Base-by-base conservation (phyloP, 768 basidiomycete genomes). In the Coprinopsis sp. region DNA sequence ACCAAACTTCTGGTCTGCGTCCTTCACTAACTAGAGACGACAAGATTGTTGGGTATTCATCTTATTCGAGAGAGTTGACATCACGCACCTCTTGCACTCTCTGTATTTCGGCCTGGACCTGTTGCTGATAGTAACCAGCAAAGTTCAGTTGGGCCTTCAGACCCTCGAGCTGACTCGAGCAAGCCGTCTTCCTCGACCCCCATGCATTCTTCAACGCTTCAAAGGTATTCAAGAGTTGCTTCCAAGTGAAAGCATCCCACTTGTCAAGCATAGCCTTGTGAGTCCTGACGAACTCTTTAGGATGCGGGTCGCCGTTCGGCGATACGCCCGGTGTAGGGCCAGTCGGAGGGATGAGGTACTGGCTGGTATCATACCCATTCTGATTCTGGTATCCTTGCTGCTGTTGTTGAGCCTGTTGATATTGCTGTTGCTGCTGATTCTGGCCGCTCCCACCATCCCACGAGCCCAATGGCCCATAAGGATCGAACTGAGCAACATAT, bases 231-330 rank as follows among this genome's bases (percentile, higher is more conserved):
- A 87, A 60, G 29, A 82, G 68, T 64, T 86, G 84, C 61, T 82
- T 87, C 87, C 87, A 89, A 11, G 82, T 65, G 47, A 76, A 78
- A 6, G 63, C 29, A 54, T 88, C 82, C 87, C 87, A 89, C 6
- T 74, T 66, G 53, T 88, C 88, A 22, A 91, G 69, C 59, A 81
- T 78, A 0, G 68, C 57, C 53, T 88, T 89, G 61, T 88, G 77
- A 2, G 64, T 62, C 36, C 78, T 79, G 45, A 90, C 78, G 52
- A 72, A 78, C 36, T 86, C 78, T 31, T 84, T 77, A 0, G 88
- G 88, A 54, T 91, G 88, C 21, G 66, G 69, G 21, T 74, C 65
- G 6, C 72, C 64, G 2, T 64, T 58, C 12, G 66, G 51, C 3
- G 68, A 70, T 38, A 57, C 14, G 25, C 62, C 63, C 5, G 22